Percentiles rank a stretch among this genome's conserved stretches.
phyloP scores from a whole-genome alignment of 2,329 filamentous ascomycete genomes.

The Nemania sp. region DNA sequence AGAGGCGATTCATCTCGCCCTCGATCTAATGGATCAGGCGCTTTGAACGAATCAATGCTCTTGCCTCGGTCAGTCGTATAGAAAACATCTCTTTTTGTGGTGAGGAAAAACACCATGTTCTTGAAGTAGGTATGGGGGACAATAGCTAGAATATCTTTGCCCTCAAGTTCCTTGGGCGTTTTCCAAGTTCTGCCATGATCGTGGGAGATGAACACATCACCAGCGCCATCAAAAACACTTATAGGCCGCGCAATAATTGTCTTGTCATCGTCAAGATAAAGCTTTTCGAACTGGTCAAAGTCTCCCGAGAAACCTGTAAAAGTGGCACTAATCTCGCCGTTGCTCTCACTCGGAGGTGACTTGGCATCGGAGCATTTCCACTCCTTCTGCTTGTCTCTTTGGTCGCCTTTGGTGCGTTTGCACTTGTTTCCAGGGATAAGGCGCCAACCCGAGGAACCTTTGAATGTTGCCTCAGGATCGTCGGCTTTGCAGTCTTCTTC shows the following conservation, averaged over 20 bases:
- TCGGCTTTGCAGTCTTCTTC: slow-evolving; percentile 70
- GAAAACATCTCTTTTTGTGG: slow-evolving; percentile 64
- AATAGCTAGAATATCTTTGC: slow-evolving; percentile 70
- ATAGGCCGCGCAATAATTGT: slow-evolving; percentile 63
- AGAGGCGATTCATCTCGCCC: slow-evolving; percentile 52
- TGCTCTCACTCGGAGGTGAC: slow-evolving; percentile 53
- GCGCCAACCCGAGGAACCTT: slow-evolving; percentile 86
- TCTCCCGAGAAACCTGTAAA: slow-evolving; percentile 65
- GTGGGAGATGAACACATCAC: slow-evolving; percentile 71
- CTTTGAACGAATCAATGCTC: slow-evolving; percentile 73
- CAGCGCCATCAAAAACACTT: slow-evolving; percentile 49
- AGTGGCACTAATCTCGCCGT: slow-evolving; percentile 66
- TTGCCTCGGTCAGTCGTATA: slow-evolving; percentile 82
- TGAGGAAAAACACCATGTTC: slow-evolving; percentile 86
- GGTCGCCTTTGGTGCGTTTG: slow-evolving; percentile 59
- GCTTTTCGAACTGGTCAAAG: slow-evolving; percentile 54
- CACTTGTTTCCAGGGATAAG: slow-evolving; percentile 85
- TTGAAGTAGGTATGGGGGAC: slow-evolving; percentile 79
- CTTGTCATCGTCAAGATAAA: slow-evolving; percentile 81
- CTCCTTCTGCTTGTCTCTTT: slow-evolving; percentile 74
- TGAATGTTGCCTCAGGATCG: slow-evolving; percentile 71
- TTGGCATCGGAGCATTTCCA: slow-evolving; percentile 71
- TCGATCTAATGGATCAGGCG: slow-evolving; percentile 57
- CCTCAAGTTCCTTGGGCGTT: slow-evolving; percentile 62
- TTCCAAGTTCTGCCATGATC: slow-evolving; percentile 91